Conservation (phyloP, 2,329 filamentous ascomycete genomes). For the Alternaria panax region DNA sequence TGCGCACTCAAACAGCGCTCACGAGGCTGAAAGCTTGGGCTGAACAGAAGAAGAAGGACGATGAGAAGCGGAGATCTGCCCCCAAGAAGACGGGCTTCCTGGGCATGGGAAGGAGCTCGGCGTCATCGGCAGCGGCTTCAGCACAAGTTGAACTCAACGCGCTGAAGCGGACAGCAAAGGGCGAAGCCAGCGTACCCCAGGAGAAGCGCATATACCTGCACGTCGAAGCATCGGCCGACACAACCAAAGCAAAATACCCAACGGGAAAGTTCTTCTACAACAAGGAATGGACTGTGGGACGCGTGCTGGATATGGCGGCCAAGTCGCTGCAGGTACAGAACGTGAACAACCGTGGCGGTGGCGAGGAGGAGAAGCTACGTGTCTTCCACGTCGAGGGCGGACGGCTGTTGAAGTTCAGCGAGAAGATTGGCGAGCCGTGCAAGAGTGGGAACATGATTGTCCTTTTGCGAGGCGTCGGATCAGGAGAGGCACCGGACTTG, state of each 20-base stretch:
- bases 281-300: slow-evolving; percentile 85
- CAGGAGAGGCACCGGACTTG: slow-evolving; percentile 71
- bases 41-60: slow-evolving; percentile 76
- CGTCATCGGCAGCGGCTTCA: slow-evolving; percentile 59
- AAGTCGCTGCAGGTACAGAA: slow-evolving; percentile 81
- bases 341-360: slow-evolving; percentile 77
- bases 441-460: slow-evolving; percentile 90
- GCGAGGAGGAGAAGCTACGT: slow-evolving; percentile 80
- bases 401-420: slow-evolving; percentile 82
- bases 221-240: slow-evolving; percentile 89
- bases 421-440: slow-evolving; percentile 78
- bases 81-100: slow-evolving; percentile 37
- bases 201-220: slow-evolving; percentile 91
- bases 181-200: slow-evolving; percentile 78
- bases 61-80: slow-evolving; percentile 55
- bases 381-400: slow-evolving; percentile 95
- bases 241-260: slow-evolving; percentile 81
- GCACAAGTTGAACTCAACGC: slow-evolving; percentile 74
- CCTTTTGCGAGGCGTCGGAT: slow-evolving; percentile 83
- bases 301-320: slow-evolving; percentile 80
- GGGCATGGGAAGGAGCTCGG: slow-evolving; percentile 30
- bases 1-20: slow-evolving; percentile 77
- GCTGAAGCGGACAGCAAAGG: slow-evolving; percentile 88
- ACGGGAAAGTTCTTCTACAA: slow-evolving; percentile 62
- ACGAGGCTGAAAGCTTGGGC: slow-evolving; percentile 83